These are phyloP conservation scores for Extremus antarcticus DNA, from an alignment of 495 filamentous ascomycete genomes.

Conservation along the genomic window DNA sequence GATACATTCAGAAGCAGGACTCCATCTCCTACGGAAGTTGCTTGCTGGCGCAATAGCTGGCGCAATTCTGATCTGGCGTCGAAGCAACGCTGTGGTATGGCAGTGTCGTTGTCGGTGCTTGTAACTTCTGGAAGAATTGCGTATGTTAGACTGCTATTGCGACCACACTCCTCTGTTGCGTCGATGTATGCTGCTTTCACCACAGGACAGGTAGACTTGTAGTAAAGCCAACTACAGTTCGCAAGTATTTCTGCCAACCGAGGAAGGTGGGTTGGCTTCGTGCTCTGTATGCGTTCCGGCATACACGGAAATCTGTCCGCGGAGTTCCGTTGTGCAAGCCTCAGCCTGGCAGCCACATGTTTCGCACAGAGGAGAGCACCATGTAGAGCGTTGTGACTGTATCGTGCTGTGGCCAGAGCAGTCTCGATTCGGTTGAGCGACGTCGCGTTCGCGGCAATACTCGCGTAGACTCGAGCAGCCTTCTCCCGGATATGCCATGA, in stretches of 20 bases:
- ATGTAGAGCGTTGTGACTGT: constrained; percentile 54
- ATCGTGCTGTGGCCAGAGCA: constrained; percentile 36
- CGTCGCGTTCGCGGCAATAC: constrained; percentile 32
- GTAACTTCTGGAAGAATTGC: too few relatives aligned
- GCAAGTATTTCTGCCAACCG: too few relatives aligned
- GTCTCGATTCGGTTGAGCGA: constrained; percentile 34
- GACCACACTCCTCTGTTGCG: background rate
- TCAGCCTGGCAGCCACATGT: constrained; percentile 28
- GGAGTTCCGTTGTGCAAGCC: background rate
- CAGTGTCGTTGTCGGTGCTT: too few relatives aligned
- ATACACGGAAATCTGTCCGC: too few relatives aligned
- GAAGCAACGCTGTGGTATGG: too few relatives aligned
- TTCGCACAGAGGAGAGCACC: constrained; percentile 44
- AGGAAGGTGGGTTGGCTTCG: too few relatives aligned
- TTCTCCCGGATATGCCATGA: constrained; percentile 88
- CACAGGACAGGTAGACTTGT: constrained; percentile 20
- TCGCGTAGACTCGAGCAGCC: constrained; percentile 64
- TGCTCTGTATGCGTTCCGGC: too few relatives aligned
- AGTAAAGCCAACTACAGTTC: background rate
- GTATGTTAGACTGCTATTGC: background rate
- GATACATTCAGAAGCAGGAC: too few relatives aligned
- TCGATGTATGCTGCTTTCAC: constrained; percentile 27
- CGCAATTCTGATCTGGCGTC: too few relatives aligned
- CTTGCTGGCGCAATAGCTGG: too few relatives aligned
- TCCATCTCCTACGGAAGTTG: too few relatives aligned